Percentiles rank a stretch among this genome's conserved stretches.
Conservation (phyloP, 257 asterid genomes). For the Apocynum venetum region DNA sequence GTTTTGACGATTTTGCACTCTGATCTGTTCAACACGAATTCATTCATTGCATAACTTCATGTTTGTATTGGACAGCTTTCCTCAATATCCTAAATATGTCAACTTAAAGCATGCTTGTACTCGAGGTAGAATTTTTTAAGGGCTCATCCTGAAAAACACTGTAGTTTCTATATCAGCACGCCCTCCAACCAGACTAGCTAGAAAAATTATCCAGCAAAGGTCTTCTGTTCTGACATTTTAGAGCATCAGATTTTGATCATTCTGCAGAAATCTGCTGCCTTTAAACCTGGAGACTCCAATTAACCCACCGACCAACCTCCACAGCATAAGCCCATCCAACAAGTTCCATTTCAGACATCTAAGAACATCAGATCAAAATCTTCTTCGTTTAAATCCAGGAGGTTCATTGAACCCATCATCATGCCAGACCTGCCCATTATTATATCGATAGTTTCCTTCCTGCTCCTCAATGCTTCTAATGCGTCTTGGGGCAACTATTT, state of each 20-base stretch:
- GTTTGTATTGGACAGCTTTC: neutral
- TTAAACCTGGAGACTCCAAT: neutral
- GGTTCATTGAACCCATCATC: constrained; percentile 56
- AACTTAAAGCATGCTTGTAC: neutral
- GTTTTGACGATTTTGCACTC: neutral
- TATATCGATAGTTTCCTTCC: constrained; percentile 52
- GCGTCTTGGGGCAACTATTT: constrained; percentile 40
- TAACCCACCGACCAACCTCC: neutral
- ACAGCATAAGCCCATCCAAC: neutral
- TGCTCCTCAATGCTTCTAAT: constrained; percentile 60
- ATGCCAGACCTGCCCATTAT: constrained; percentile 55
- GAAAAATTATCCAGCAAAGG: neutral
- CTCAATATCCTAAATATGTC: neutral
- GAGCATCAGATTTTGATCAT: neutral
- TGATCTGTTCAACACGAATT: neutral
- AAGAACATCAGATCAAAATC: constrained; percentile 45
- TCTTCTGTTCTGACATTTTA: neutral
- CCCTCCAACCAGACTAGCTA: neutral
- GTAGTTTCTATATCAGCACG: neutral
- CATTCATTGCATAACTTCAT: neutral
- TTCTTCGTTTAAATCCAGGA: constrained; percentile 63
- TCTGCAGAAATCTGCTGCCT: neutral
- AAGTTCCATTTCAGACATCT: neutral
- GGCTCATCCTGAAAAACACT: neutral
- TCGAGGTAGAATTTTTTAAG: neutral